These are phyloP conservation scores for Cicer arietinum DNA, from an alignment of 306 rosid species.

Conservation along the genomic window DNA sequence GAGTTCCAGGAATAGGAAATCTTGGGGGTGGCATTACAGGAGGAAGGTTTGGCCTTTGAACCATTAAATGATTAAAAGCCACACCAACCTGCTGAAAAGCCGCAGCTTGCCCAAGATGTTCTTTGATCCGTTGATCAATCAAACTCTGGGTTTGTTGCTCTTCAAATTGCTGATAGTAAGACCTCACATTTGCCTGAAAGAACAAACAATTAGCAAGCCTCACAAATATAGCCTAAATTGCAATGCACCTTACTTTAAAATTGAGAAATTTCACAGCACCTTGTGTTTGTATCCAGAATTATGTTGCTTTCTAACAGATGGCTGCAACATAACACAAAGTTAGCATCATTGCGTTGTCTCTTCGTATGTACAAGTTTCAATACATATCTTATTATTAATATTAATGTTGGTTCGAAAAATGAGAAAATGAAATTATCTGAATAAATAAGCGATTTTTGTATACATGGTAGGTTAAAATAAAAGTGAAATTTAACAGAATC, in stretches of 20 bases:
- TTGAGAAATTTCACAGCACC: constrained; percentile 49
- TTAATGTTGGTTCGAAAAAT: not conserved
- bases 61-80: constrained; percentile 76
- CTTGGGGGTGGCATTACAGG: constrained; percentile 66
- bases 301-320: constrained; percentile 97
- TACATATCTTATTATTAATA: not conserved
- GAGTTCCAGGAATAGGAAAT: constrained; percentile 66
- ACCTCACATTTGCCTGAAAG: constrained; percentile 82
- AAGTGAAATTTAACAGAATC: not conserved
- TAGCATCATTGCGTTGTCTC: not conserved
- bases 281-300: constrained; percentile 98
- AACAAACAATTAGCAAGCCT: constrained; percentile 20
- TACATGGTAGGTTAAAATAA: not conserved
- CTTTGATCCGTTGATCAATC: constrained; percentile 95
- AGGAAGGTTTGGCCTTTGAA: constrained; percentile 50
- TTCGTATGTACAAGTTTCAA: not conserved
- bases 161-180: constrained; percentile 93
- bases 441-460: not conserved
- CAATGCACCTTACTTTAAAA: not conserved
- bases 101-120: constrained; percentile 93
- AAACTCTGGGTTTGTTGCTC: constrained; percentile 95
- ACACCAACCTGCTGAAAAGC: constrained; percentile 92
- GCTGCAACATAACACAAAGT: constrained; percentile 56
- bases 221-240: not conserved
- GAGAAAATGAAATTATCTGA: not conserved